Conservation (phyloP, 768 basidiomycete species). For the Boletellus ananas region DNA sequence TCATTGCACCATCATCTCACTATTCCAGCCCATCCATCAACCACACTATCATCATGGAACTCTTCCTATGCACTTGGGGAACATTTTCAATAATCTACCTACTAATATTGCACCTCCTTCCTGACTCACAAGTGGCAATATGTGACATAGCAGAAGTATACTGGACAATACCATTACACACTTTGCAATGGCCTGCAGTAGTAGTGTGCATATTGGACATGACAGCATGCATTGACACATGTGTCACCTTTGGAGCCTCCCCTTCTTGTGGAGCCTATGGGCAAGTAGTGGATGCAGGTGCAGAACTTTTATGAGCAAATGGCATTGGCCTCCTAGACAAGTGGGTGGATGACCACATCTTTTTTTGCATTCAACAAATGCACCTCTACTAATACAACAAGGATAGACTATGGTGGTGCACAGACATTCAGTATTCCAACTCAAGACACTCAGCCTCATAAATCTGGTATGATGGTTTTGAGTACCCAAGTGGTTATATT, state of each 20-base stretch:
- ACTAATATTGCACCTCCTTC: not conserved
- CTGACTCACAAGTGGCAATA: not conserved
- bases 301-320: no score
- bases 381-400: no score
- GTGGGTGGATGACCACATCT: conserved; percentile 6
- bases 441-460: no score
- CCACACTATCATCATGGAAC: no score
- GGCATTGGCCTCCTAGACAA: conserved; percentile 2
- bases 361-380: conserved; percentile 3
- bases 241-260: not conserved
- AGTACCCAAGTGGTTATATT: no score
- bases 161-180: conserved; percentile 28
- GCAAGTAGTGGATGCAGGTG: no score
- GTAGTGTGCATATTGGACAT: conserved; percentile 21
- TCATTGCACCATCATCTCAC: no score
- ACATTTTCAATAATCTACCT: not conserved
- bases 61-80: not conserved
- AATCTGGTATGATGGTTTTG: no score
- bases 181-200: conserved; percentile 34
- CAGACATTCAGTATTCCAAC: no score
- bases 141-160: conserved; percentile 1
- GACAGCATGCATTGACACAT: not conserved
- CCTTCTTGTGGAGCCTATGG: not conserved
- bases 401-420: no score
- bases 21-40: no score